Base-by-base conservation (phyloP, 108 stramenopile species). In the Mayamaea pseudoterrestris region DNA sequence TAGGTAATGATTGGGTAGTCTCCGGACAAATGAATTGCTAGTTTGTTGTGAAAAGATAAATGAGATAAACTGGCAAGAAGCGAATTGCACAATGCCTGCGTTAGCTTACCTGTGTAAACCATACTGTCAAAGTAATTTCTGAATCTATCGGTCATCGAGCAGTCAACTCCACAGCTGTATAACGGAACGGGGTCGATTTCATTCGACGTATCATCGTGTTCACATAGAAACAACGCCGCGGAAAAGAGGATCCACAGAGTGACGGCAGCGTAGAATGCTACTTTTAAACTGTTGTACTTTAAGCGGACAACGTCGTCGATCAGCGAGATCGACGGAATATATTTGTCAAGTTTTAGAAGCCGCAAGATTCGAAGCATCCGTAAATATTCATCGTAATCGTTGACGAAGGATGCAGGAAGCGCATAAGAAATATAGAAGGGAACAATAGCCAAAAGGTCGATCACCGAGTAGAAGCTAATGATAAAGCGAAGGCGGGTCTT, bases 281-380 rank as follows among this genome's bases (percentile, higher is more conserved):
- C 77, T 23, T 53, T 55, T 0, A 93, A 53, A 12, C 77, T 62
- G 13, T 68, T 56, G 41, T 51, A 50, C 57, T 91, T 91, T 20
- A 87, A 57, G 3, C 93, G 71, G 24, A 93, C 47, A 21, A 89
- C 89, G 51, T 93, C 89, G 42, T 93, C 93, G 29, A 93, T 74
- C 18, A 93, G 57, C 30, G 78, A 57, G 35, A 93, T 80, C 29
- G 75, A 86, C 14, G 92, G 92, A 35, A 85, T 53, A 35, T 90
- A 93, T 61, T 90, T 90, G 62, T 93, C 92, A 6, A 92, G 64
- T 48, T 90, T 90, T n/a, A 88, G 35, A 11, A 87, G 75, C 27
- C 93, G 78, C 26, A 89, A 29, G 9, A 93, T 72, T 49, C 93
- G 86, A 23, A 83, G 57, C 76, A 93, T 88, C 25, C 89, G 65